Percentiles rank a stretch among this genome's conserved stretches.
These are phyloP conservation scores for Microcera coccophila DNA, from an alignment of 2,329 filamentous ascomycete species.

Conservation along the genomic window DNA sequence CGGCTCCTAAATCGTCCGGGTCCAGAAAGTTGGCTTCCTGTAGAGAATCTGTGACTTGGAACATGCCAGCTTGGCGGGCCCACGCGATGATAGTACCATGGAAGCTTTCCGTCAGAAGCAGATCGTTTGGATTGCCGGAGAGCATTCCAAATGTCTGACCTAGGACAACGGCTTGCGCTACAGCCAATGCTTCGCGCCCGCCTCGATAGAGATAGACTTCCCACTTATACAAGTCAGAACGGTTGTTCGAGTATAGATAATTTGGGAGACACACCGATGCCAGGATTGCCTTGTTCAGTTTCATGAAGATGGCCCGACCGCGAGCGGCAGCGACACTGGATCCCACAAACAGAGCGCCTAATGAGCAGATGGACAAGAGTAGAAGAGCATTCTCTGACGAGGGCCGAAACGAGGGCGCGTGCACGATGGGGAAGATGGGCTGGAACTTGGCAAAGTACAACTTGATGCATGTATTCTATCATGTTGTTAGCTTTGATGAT, in stretches of 20 bases:
- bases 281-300: constrained; percentile 11
- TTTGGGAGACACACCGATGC: constrained; percentile 14
- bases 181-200: constrained; percentile 3
- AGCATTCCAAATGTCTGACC: constrained; percentile 16
- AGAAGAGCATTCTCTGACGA: not conserved
- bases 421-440: not conserved
- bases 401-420: not conserved
- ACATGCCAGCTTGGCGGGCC: constrained; percentile 12
- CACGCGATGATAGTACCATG: constrained; percentile 15
- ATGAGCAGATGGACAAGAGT: not conserved
- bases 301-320: not conserved
- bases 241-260: no score
- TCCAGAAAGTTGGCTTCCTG: not conserved
- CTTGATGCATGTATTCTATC: constrained; percentile 9
- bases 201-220: constrained; percentile 3
- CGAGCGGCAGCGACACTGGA: not conserved
- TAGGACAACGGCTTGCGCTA: constrained; percentile 7
- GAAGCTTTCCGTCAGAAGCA: constrained; percentile 10
- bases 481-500: not conserved
- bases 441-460: not conserved
- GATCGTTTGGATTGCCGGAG: constrained; percentile 9
- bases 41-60: constrained; percentile 2
- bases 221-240: no score
- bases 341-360: not conserved
- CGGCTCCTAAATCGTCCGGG: not conserved